Conservation (phyloP, 2,329 filamentous ascomycete species). For the Alternaria postmessia region DNA sequence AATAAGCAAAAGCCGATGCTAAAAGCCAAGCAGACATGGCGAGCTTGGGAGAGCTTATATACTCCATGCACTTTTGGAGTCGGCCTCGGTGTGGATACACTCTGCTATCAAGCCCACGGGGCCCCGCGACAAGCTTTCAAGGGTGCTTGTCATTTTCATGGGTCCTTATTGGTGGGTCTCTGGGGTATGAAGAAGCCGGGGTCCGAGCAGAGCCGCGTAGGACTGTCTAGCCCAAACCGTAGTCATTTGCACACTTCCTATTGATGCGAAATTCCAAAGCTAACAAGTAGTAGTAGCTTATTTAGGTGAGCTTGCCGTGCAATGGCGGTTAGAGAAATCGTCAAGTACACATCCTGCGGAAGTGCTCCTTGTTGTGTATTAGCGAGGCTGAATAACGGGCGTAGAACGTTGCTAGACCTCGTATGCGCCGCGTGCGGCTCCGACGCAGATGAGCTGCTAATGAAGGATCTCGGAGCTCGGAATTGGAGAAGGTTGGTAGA, state of each 20-base stretch:
- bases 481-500: background rate
- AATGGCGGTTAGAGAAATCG: background rate
- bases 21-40: conserved; percentile 9
- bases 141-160: conserved; percentile 17
- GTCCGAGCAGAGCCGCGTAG: conserved; percentile 10
- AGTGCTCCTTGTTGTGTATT: conserved; percentile 1
- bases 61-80: background rate
- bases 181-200: background rate
- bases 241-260: conserved; percentile 9
- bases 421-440: background rate
- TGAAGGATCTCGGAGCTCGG: background rate
- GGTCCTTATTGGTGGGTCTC: conserved; percentile 19
- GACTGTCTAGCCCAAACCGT: conserved; percentile 4
- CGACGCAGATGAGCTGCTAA: background rate
- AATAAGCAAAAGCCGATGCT: conserved; percentile 16
- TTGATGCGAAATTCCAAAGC: conserved; percentile 15
- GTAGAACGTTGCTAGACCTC: background rate
- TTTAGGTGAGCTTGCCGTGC: conserved; percentile 1
- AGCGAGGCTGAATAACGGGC: background rate
- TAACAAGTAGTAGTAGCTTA: background rate
- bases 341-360: background rate
- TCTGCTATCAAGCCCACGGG: conserved; percentile 22
- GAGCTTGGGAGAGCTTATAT: conserved; percentile 19
- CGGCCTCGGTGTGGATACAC: conserved; percentile 13
- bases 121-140: conserved; percentile 30